Evolutionary conservation across 495 filamentous ascomycete genomes (phyloP).

Genomic region (Penicillium antarcticum): DNA sequence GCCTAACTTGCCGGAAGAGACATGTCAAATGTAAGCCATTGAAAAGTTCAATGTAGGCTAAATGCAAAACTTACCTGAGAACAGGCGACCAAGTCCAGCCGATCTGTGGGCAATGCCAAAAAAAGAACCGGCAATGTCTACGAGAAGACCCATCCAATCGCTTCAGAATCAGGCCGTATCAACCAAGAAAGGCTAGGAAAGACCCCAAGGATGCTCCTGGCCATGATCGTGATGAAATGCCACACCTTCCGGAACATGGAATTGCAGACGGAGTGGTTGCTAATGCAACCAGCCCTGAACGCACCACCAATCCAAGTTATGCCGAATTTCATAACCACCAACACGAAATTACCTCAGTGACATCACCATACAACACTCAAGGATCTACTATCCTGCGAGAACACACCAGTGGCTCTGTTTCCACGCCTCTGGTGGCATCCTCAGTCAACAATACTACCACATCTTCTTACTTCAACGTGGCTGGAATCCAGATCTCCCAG

Average conservation of each 20-base stretch:
- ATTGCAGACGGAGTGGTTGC: conserved; percentile 1
- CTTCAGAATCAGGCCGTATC: conserved; percentile 8
- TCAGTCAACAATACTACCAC: conserved; percentile 3
- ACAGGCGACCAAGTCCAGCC: conserved; percentile 11
- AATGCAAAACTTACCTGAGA: conserved; percentile 3
- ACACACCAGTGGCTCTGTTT: conserved; percentile 2
- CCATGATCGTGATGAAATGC: conserved; percentile 1
- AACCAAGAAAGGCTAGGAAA: not conserved
- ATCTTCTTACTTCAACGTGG: conserved; percentile 4
- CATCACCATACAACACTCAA: conserved; percentile 3
- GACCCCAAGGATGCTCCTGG: conserved; percentile 3
- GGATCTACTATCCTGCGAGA: not conserved
- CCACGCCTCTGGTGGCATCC: conserved; percentile 2
- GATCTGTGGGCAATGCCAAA: conserved; percentile 8
- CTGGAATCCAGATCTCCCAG: conserved; percentile 2
- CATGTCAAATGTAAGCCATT: conserved; percentile 10
- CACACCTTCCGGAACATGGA: conserved; percentile 1
- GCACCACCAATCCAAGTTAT: not conserved
- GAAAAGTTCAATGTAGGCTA: not conserved
- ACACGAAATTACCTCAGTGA: not conserved
- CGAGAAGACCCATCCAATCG: conserved; percentile 3
- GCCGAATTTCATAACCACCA: not conserved
- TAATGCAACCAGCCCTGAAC: conserved; percentile 4
- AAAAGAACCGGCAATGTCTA: conserved; percentile 8
- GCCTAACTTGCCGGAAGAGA: conserved; percentile 9